Evolutionary conservation across 176 grass and related monocot species (phyloP).

Genomic region (Eremochloa ophiuroides): DNA sequence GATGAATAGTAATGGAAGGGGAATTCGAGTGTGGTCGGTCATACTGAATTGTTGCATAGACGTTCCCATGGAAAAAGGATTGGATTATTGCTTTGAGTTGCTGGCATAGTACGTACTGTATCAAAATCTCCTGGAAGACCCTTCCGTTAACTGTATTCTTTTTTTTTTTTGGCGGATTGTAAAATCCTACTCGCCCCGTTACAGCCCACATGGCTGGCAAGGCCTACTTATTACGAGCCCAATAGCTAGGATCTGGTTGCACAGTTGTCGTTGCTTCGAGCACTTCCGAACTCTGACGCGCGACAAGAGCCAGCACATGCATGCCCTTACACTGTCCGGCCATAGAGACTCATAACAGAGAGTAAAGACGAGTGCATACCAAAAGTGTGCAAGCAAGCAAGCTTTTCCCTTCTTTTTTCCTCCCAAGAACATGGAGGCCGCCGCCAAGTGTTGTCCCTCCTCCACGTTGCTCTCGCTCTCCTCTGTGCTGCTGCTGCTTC

Average conservation of each 20-base stretch:
- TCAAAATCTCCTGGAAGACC: no score
- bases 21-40: no score
- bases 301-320: background rate
- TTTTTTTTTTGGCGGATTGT: no score
- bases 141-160: no score
- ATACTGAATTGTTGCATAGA: no score
- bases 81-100: no score
- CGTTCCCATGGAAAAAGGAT: no score
- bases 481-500: constrained; percentile 13
- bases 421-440: constrained; percentile 24
- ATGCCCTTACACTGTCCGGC: background rate
- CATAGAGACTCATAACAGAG: no score
- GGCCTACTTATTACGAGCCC: background rate
- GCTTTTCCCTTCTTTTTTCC: background rate
- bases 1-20: no score
- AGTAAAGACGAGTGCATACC: background rate
- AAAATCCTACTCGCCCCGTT: no score
- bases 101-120: no score
- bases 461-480: background rate
- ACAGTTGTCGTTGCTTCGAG: background rate
- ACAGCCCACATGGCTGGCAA: background rate
- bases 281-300: background rate
- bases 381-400: background rate
- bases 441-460: background rate
- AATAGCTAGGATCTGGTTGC: no score